These are phyloP conservation scores for Trichoderma breve DNA, from an alignment of 2,329 filamentous ascomycete genomes.

Conservation along the genomic window DNA sequence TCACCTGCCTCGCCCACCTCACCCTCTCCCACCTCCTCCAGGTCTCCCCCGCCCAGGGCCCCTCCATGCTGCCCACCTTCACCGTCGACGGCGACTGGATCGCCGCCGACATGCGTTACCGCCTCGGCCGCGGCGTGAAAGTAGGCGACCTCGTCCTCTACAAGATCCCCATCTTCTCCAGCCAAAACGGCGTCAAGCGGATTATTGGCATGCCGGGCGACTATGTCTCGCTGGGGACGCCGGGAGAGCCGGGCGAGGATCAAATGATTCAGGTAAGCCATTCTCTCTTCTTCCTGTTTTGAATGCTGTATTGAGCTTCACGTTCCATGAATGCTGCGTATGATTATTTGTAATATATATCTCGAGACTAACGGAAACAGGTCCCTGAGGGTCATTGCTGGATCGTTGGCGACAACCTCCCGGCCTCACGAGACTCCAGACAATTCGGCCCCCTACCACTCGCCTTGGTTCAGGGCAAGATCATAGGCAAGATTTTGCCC, in stretches of 20 bases:
- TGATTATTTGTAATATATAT: not conserved
- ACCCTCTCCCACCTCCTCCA: slow-evolving; percentile 60
- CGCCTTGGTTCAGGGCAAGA: slow-evolving; percentile 79
- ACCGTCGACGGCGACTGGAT: slow-evolving; percentile 64
- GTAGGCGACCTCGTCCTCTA: slow-evolving; percentile 87
- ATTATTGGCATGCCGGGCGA: slow-evolving; percentile 75
- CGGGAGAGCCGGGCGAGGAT: slow-evolving; percentile 45
- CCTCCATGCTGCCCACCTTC: slow-evolving; percentile 89
- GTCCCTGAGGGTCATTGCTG: slow-evolving; percentile 91
- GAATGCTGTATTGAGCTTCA: not conserved
- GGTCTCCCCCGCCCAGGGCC: slow-evolving; percentile 61
- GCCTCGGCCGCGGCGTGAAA: slow-evolving; percentile 60
- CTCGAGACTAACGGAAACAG: slow-evolving; percentile 42
- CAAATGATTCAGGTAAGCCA: slow-evolving; percentile 63
- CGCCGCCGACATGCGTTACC: slow-evolving; percentile 64
- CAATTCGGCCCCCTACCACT: slow-evolving; percentile 83
- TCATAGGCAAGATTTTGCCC: slow-evolving; percentile 62
- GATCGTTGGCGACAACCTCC: slow-evolving; percentile 83
- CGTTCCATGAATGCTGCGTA: not conserved
- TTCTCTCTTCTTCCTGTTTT: too few relatives aligned
- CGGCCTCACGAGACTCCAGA: slow-evolving; percentile 81
- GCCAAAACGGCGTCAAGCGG: slow-evolving; percentile 70
- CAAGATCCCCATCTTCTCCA: slow-evolving; percentile 66
- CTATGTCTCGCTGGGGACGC: slow-evolving; percentile 67
- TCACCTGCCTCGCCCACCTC: slow-evolving; percentile 43